Base-by-base conservation (phyloP, 495 filamentous ascomycete genomes). In the Podospora comata region DNA sequence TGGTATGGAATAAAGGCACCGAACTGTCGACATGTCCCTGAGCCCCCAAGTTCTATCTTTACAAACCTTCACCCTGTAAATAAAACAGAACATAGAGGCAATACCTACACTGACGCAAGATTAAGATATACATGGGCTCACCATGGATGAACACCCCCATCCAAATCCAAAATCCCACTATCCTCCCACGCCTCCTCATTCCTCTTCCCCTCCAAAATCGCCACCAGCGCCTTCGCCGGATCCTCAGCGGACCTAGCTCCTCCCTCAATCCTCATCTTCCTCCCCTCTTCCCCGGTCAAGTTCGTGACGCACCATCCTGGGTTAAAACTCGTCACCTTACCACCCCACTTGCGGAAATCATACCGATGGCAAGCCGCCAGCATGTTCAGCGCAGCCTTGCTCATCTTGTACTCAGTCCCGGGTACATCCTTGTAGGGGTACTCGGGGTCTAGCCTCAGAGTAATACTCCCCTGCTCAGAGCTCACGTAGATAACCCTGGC, bases 301-400 rank as follows among this genome's bases (percentile, higher is more conserved):
- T 80, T 81, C 0, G 83, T 87, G 1, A 83, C 84, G 20, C 85
- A 74, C 55, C 80, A 82, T 0, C 85, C 86, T 0, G 86, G 87
- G 5, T 77, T 80, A 19, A 87, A 78, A 13, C 77, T 73, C 71
- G 76, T 87, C 0, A 86, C 81, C 72, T 86, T 88, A 2, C 85
- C 85, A 0, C 83, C 84, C 70, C 85, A 85, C 9, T 84, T 79
- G 62, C 77, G 77, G 64, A 84, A 74, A 3, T 83, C 74, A 13
- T 79, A 75, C 7, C 65, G 32, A 81, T 86, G 87, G 65, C 88
- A 85, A 6, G 79, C 78, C 76, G 87, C 83, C 71, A 89, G 34
- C 88, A 89, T 89, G 65, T 89, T 88, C 72, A 89, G 61, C 0
- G 85, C 88, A 0, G 85, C 83, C 77, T 90, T 89, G 64, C 79